Evolutionary conservation across 345 rosid species (phyloP).

Genomic region (Populus davidiana): DNA sequence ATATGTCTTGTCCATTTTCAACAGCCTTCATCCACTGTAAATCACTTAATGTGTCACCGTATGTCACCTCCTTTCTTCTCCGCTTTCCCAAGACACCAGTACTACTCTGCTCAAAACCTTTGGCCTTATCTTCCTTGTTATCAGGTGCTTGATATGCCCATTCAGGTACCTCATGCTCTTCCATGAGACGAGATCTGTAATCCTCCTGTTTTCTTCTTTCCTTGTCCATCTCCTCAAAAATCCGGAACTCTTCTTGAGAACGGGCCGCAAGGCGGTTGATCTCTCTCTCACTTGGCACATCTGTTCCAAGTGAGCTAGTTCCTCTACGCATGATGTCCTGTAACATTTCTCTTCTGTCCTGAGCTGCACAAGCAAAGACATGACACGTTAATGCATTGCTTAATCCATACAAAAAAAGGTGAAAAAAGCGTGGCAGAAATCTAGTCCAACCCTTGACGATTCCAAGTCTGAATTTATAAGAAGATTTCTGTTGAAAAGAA

Average conservation of each 20-base stretch:
- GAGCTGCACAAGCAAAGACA: slow-evolving; percentile 54
- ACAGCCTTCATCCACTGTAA: slow-evolving; percentile 90
- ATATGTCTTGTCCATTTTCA: slow-evolving; percentile 80
- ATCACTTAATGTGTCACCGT: slow-evolving; percentile 81
- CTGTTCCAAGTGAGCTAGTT: slow-evolving; percentile 88
- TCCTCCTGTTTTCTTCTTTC: slow-evolving; percentile 83
- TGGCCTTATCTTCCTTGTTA: slow-evolving; percentile 53
- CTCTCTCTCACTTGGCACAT: slow-evolving; percentile 98
- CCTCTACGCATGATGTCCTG: slow-evolving; percentile 98
- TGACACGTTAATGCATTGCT: slow-evolving; percentile 5
- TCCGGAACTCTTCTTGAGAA: slow-evolving; percentile 75
- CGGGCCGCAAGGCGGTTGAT: slow-evolving; percentile 96
- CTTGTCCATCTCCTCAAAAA: slow-evolving; percentile 94
- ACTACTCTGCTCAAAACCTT: slow-evolving; percentile 44
- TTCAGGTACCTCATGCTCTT: slow-evolving; percentile 95
- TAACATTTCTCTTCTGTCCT: slow-evolving; percentile 91
- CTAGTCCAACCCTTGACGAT: background rate
- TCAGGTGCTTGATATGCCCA: slow-evolving; percentile 73
- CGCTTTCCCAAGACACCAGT: slow-evolving; percentile 64
- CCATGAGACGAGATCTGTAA: slow-evolving; percentile 84
- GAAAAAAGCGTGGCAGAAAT: background rate
- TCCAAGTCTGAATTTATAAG: background rate
- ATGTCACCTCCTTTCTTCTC: slow-evolving; percentile 71
- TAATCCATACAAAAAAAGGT: background rate
- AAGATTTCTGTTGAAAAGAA: slow-evolving; percentile 1